phyloP scores from a whole-genome alignment of 2,329 filamentous ascomycete species.

The Pseudogymnoascus sp. region DNA sequence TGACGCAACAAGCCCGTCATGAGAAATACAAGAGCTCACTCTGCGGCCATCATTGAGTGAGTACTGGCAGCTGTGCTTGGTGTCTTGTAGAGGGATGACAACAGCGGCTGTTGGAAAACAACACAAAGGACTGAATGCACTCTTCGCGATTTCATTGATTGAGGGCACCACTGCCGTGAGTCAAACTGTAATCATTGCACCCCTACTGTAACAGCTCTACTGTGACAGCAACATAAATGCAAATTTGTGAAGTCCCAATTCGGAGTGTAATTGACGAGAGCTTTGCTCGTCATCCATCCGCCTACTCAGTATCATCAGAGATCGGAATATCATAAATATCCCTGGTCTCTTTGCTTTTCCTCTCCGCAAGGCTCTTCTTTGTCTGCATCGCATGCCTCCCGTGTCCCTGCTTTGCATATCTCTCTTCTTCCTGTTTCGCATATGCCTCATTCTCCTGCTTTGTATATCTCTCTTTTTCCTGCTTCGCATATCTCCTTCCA shows the following conservation, averaged over 20 bases:
- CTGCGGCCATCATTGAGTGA: background rate
- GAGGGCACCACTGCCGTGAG: too few species aligned
- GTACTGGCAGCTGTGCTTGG: background rate
- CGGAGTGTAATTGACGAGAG: background rate
- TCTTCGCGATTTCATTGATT: background rate
- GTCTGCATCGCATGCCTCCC: background rate
- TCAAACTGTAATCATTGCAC: background rate
- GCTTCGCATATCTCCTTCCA: background rate
- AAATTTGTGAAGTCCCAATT: background rate
- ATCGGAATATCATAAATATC: conserved; percentile 5
- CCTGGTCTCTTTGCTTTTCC: background rate
- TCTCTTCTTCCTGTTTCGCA: background rate
- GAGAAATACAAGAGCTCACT: background rate
- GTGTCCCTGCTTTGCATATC: background rate
- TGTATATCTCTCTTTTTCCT: background rate
- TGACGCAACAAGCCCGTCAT: background rate
- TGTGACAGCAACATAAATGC: background rate
- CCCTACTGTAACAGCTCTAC: background rate
- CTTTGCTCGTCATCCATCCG: background rate
- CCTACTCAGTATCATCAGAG: background rate
- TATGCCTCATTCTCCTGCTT: background rate
- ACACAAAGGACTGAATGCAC: too few species aligned
- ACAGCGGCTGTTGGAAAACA: background rate
- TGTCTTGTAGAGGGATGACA: background rate
- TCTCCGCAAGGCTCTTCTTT: background rate